Base-by-base conservation (phyloP, 2,329 filamentous ascomycete genomes). In the Ciborinia camelliae region DNA sequence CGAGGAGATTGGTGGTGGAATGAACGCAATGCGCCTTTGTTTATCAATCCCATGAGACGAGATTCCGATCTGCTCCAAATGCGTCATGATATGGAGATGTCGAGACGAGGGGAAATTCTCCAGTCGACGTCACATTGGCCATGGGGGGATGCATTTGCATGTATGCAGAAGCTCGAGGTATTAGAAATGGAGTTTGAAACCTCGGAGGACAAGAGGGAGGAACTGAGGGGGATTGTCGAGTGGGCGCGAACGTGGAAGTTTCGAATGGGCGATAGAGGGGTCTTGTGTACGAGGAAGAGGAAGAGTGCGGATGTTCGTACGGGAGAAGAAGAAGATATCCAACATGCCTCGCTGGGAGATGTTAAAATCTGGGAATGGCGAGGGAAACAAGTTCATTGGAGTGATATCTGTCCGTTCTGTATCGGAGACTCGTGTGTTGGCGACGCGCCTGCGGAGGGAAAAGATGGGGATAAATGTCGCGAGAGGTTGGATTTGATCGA, bases 1-100 rank as follows among this genome's bases (percentile, higher is more conserved):
- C 63, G 70, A 23, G 64, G 69, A 3, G 71, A 73, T 59, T 73
- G 71, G 72, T 72, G 68, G 71, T 69, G 64, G 43, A 70, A 70
- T 55, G 70, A 72, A 41, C 43, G 37, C 2, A 71, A 68, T 64
- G 43, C 48, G 15, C 30, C 65, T 0, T 39, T 73, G 12, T 58
- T 28, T 4, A 72, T 73, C 20, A 69, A 69, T 64, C 70, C 71
- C 10, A 57, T 69, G 15, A 30, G 59, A 0, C 64, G 62, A 1
- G 62, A 62, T 32, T 48, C 37, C 8, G 23, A 65, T 8, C 14
- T 65, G 30, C 20, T 15, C 4, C 39, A 53, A 28, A 70, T 70
- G 68, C 23, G 28, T 26, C 9, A n/a, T 57, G 57, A 66, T 47
- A 65, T 32, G 64, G 58, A 14, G 6, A 20, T 18, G 32, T 58